Evolutionary conservation across 768 basidiomycete species (phyloP).

Genomic region (Xerocomus spinulosus): DNA sequence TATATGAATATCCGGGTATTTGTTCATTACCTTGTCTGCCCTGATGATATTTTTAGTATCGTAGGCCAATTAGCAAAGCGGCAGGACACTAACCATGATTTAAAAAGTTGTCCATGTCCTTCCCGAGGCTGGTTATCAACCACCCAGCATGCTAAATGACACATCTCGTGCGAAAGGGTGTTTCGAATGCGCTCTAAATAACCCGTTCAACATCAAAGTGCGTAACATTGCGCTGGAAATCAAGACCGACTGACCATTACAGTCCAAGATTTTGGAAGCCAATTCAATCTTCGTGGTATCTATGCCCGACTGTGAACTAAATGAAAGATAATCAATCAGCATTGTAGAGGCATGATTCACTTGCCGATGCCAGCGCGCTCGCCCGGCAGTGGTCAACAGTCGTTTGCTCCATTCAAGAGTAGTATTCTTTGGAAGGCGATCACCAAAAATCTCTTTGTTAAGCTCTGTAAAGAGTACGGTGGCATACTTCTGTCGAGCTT

Average conservation of each 20-base stretch:
- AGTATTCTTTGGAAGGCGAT: slow-evolving; percentile 50
- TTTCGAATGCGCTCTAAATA: slow-evolving; percentile 71
- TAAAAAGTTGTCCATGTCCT: slow-evolving; percentile 69
- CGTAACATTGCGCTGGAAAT: not conserved
- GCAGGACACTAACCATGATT: slow-evolving; percentile 51
- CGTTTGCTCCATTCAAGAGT: slow-evolving; percentile 64
- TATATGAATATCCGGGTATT: slow-evolving; percentile 64
- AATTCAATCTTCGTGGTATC: slow-evolving; percentile 66
- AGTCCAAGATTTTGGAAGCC: slow-evolving; percentile 78
- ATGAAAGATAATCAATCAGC: not conserved
- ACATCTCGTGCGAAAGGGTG: slow-evolving; percentile 90
- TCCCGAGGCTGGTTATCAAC: slow-evolving; percentile 68
- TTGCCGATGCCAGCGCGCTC: slow-evolving; percentile 62
- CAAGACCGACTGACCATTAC: slow-evolving; percentile 48
- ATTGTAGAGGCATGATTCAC: slow-evolving; percentile 1
- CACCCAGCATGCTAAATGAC: slow-evolving; percentile 83
- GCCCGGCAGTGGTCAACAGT: slow-evolving; percentile 63
- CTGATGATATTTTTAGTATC: slow-evolving; percentile 24
- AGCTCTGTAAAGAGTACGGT: slow-evolving; percentile 54
- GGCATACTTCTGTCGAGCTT: slow-evolving; percentile 48
- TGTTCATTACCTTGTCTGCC: slow-evolving; percentile 68
- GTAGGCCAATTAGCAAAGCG: not conserved
- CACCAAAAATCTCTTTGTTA: slow-evolving; percentile 53
- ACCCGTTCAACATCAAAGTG: not conserved
- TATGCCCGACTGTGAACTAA: slow-evolving; percentile 54